phyloP scores from a whole-genome alignment of 345 rosid genomes.

The Camelina neglecta region DNA sequence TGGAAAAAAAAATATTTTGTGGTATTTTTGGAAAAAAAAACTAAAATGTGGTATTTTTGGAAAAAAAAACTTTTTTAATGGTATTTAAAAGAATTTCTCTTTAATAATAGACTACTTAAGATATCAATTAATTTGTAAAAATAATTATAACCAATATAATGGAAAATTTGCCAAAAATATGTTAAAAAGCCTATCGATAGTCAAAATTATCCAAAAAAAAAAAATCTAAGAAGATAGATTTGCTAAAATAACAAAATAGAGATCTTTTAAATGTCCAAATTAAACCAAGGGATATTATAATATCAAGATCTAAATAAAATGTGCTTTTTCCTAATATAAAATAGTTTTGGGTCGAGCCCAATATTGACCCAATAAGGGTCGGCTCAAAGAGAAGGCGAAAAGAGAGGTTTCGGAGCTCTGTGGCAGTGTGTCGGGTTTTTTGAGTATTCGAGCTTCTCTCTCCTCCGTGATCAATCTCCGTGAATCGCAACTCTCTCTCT shows the following conservation, averaged over 20 bases:
- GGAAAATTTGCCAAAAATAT: neutral
- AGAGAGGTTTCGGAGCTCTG: slow-evolving; percentile 28
- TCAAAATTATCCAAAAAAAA: neutral
- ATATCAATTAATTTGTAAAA: neutral
- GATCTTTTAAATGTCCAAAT: neutral
- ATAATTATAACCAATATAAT: neutral
- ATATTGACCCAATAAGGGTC: slow-evolving; percentile 20
- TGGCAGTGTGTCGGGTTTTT: slow-evolving; percentile 32
- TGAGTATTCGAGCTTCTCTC: slow-evolving; percentile 18
- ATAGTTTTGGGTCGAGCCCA: slow-evolving; percentile 30
- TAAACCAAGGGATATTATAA: neutral
- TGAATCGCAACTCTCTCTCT: slow-evolving; percentile 28
- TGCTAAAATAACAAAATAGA: neutral
- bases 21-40: too few relatives aligned
- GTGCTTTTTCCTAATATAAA: neutral
- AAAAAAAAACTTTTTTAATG: too few relatives aligned
- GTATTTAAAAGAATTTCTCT: too few relatives aligned
- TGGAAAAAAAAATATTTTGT: too few relatives aligned
- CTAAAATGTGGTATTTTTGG: too few relatives aligned
- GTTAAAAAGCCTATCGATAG: neutral
- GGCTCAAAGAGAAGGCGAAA: neutral
- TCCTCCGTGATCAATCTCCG: slow-evolving; percentile 39
- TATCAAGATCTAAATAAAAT: neutral
- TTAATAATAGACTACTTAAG: too few relatives aligned
- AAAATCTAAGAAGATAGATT: neutral